phyloP scores from a whole-genome alignment of 345 rosid genomes.

The Pistacia integerrima region DNA sequence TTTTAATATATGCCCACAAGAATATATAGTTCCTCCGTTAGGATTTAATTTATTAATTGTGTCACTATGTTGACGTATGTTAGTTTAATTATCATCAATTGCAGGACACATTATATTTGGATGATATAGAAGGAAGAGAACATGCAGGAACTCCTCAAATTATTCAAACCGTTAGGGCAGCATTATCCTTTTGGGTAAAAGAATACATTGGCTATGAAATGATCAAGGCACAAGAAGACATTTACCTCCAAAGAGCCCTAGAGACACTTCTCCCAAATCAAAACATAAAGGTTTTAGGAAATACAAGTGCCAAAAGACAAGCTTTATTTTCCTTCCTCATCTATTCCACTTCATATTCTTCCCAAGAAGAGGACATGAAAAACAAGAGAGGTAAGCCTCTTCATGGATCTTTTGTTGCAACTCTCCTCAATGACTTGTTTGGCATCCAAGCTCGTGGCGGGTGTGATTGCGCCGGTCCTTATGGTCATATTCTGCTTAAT shows the following conservation, averaged over 20 bases:
- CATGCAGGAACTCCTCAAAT: slow-evolving; percentile 50
- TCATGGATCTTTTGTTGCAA: slow-evolving; percentile 52
- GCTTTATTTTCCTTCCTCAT: slow-evolving; percentile 56
- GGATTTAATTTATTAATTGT: too few relatives aligned
- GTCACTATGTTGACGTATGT: too few relatives aligned
- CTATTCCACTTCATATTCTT: slow-evolving; percentile 37
- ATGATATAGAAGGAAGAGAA: slow-evolving; percentile 57
- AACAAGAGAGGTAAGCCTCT: slow-evolving; percentile 47
- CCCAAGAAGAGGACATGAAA: neutral
- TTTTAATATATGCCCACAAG: too few relatives aligned
- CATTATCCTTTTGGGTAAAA: slow-evolving; percentile 50
- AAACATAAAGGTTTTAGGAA: slow-evolving; percentile 49
- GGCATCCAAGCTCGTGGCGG: slow-evolving; percentile 55
- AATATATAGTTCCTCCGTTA: too few relatives aligned
- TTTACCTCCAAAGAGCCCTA: slow-evolving; percentile 38
- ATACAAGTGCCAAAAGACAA: slow-evolving; percentile 33
- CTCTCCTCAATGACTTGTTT: slow-evolving; percentile 57
- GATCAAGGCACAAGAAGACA: slow-evolving; percentile 37
- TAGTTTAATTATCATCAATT: neutral
- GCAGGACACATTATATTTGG: slow-evolving; percentile 53
- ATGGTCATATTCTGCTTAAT: slow-evolving; percentile 51
- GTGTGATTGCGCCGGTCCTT: slow-evolving; percentile 31
- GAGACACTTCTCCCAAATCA: slow-evolving; percentile 42
- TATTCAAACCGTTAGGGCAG: neutral
- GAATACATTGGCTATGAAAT: slow-evolving; percentile 38